Evolutionary conservation across 2,329 filamentous ascomycete species (phyloP).

Genomic region (Ophiostoma sp.): DNA sequence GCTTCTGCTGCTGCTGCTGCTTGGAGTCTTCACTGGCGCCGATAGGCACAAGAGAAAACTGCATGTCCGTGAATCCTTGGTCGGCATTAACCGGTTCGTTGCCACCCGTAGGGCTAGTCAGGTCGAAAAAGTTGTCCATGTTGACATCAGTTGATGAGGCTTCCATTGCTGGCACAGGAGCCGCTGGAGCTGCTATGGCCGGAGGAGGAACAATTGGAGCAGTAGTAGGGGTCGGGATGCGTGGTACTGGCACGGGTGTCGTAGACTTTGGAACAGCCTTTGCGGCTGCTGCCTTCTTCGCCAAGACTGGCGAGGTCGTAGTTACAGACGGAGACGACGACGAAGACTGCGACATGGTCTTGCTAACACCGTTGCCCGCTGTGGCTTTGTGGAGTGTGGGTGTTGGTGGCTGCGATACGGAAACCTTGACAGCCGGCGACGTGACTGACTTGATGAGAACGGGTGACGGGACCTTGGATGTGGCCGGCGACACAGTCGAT

Average conservation of each 20-base stretch:
- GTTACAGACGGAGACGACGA: slow-evolving; percentile 22
- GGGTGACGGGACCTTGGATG: slow-evolving; percentile 21
- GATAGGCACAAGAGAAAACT: slow-evolving; percentile 48
- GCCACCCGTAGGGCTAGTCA: slow-evolving; percentile 19
- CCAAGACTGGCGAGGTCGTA: slow-evolving; percentile 27
- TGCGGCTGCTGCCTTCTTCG: slow-evolving; percentile 16
- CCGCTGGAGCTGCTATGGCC: slow-evolving; percentile 22
- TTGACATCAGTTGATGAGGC: slow-evolving; percentile 19
- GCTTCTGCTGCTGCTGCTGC: slow-evolving; percentile 20
- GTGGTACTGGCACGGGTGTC: slow-evolving; percentile 27
- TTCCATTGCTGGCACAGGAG: slow-evolving; percentile 25
- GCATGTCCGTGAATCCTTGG: slow-evolving; percentile 52
- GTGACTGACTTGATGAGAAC: slow-evolving; percentile 21
- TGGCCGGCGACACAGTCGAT: slow-evolving; percentile 12
- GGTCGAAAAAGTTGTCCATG: slow-evolving; percentile 24
- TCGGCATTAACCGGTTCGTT: slow-evolving; percentile 33
- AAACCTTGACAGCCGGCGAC: slow-evolving; percentile 24
- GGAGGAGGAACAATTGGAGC: slow-evolving; percentile 24
- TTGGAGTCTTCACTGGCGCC: slow-evolving; percentile 19
- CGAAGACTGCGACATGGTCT: slow-evolving; percentile 21
- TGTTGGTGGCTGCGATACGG: slow-evolving; percentile 24
- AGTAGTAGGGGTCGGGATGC: slow-evolving; percentile 23
- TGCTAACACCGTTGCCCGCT: slow-evolving; percentile 14
- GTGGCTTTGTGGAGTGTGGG: slow-evolving; percentile 9
- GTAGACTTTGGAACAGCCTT: slow-evolving; percentile 18